Base-by-base conservation (phyloP, 768 basidiomycete genomes). In the Leucosporidium creatinivorum region DNA sequence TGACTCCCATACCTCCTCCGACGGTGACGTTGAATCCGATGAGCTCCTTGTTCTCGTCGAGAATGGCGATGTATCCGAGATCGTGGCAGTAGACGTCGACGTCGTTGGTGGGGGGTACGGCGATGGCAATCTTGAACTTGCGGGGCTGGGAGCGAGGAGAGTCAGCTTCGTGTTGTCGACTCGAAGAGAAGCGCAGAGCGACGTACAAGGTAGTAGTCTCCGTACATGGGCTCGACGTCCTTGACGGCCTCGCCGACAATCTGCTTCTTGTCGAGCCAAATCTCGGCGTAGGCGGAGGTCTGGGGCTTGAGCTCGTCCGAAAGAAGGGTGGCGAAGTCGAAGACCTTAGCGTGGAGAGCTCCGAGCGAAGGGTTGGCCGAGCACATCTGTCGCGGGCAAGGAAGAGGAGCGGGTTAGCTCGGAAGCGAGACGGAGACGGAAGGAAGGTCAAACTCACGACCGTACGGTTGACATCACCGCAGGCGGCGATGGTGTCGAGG, bases 1-100 rank as follows among this genome's bases (percentile, higher is more conserved):
- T 98, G 54, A 97, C 96, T 78, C 96, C 96, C 96, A 99, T 99
- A 58, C 96, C 96, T 73, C 96, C 96, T 65, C 96, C 96, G 54
- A 91, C 82, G 21, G 87, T 79, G 61, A 99, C 93, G 76, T 99
- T 96, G 84, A 96, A 99, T 52, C 96, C 96, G 62, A 83, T 82
- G 25, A 99, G 80, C 69, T 88, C 83, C 60, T 91, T 90, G 28
- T 85, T 78, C 66, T 84, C 80, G 71, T 86, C 84, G 33, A 90
- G 84, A 73, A 98, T 91, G 48, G 93, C 94, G 72, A 98, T 98
- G 82, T 93, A 96, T 10, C 96, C 96, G 19, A 98, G 81, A 77
- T 99, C 96, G 75, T 93, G 93, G 47, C 73, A 70, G 79, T 92
- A 98, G 56, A 98, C 84, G 76, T 99, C 96, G 44, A 93, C 89